Conservation (phyloP, 2,329 filamentous ascomycete genomes). For the Waltergamsia citrina region DNA sequence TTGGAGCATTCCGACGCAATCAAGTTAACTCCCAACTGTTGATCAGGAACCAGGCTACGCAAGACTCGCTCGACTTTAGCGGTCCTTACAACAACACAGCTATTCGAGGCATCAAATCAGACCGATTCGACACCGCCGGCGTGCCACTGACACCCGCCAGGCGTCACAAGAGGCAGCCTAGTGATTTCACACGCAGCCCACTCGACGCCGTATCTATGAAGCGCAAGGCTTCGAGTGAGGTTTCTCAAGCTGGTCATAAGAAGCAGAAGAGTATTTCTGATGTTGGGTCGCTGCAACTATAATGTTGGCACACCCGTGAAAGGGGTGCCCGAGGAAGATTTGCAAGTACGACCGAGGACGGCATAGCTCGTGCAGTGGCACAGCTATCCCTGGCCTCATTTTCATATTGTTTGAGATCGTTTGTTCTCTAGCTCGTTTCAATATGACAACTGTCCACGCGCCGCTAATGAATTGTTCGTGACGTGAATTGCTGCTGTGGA, state of each 20-base stretch:
- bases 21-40: conserved; percentile 54
- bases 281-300: conserved; percentile 37
- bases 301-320: conserved; percentile 9
- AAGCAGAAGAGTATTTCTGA: conserved; percentile 51
- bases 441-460: too few relatives aligned
- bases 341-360: conserved; percentile 4
- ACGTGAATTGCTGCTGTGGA: too few relatives aligned
- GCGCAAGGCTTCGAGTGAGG: conserved; percentile 42
- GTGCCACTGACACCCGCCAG: conserved; percentile 60
- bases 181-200: conserved; percentile 37
- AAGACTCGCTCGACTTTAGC: conserved; percentile 54
- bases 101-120: conserved; percentile 53
- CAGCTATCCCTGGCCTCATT: conserved; percentile 5
- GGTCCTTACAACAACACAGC: conserved; percentile 50
- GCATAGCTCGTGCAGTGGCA: conserved; percentile 1
- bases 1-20: conserved; percentile 69
- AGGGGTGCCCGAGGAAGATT: neutral
- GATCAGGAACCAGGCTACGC: conserved; percentile 48
- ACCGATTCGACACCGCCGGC: conserved; percentile 55
- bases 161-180: conserved; percentile 40
- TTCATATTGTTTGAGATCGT: neutral
- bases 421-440: too few relatives aligned
- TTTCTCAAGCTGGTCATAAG: conserved; percentile 33
- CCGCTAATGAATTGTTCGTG: too few relatives aligned
- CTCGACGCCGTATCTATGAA: conserved; percentile 39